These are phyloP conservation scores for Batkoa obscura DNA, from an alignment of 371 early-diverging fungal genomes.

Conservation along the genomic window DNA sequence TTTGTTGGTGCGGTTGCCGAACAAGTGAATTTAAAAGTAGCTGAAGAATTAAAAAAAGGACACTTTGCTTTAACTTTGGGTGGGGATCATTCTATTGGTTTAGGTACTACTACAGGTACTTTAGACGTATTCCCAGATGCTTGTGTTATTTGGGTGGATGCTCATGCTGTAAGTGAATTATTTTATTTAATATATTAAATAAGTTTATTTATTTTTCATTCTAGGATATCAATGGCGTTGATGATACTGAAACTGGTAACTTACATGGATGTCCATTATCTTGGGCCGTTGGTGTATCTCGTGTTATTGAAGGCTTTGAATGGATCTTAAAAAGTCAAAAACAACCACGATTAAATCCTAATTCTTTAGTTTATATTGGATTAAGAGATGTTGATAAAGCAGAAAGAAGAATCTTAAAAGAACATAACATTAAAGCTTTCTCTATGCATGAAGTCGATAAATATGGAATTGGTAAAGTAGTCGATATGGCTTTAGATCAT, in stretches of 20 bases:
- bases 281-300: constrained; percentile 61
- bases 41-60: constrained; percentile 33
- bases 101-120: constrained; percentile 78
- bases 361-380: constrained; percentile 86
- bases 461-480: constrained; percentile 84
- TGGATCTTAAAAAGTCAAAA: constrained; percentile 34
- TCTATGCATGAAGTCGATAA: constrained; percentile 93
- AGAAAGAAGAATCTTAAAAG: constrained; percentile 63
- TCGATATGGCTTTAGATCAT: constrained; percentile 83
- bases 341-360: constrained; percentile 45
- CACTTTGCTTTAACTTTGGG: constrained; percentile 81
- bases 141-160: constrained; percentile 92
- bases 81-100: constrained; percentile 87
- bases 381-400: constrained; percentile 81
- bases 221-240: constrained; percentile 88
- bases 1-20: constrained; percentile 65
- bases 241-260: constrained; percentile 72
- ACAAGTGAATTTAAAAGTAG: constrained; percentile 41
- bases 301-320: constrained; percentile 35
- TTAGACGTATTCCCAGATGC: constrained; percentile 60
- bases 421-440: constrained; percentile 74
- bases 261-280: constrained; percentile 91
- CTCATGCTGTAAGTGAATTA: constrained; percentile 62
- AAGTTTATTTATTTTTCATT: background rate
- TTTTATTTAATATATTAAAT: background rate